Conservation (phyloP, 2,329 filamentous ascomycete species). For the Colletotrichum abscissum region DNA sequence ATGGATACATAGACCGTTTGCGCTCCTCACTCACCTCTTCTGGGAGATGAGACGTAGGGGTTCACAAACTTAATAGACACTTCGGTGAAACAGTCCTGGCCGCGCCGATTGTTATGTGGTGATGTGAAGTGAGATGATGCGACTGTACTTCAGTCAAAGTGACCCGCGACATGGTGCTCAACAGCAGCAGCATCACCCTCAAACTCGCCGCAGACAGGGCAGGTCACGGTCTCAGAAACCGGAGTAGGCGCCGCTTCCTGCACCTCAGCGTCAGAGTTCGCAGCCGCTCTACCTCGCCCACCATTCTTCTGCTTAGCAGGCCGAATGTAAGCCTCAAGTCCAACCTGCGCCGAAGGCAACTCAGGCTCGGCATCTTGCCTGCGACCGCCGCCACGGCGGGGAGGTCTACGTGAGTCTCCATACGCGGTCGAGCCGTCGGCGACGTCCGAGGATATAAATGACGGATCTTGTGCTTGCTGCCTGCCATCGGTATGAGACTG, state of each 20-base stretch:
- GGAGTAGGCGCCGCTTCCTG: background rate
- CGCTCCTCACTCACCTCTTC: background rate
- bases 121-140: background rate
- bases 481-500: slow-evolving; percentile 64
- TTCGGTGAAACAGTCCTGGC: background rate
- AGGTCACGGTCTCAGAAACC: slow-evolving; percentile 49
- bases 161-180: slow-evolving; percentile 72
- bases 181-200: slow-evolving; percentile 77
- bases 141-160: slow-evolving; percentile 52
- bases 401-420: background rate
- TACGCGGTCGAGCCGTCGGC: background rate
- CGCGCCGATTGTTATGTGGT: background rate
- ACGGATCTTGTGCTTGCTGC: background rate
- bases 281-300: background rate
- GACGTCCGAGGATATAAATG: background rate
- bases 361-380: slow-evolving; percentile 32
- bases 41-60: background rate
- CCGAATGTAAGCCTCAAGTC: slow-evolving; percentile 63
- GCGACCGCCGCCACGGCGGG: slow-evolving; percentile 17
- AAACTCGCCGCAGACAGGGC: slow-evolving; percentile 75
- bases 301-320: slow-evolving; percentile 37
- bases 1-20: background rate
- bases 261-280: background rate
- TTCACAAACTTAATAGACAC: background rate
- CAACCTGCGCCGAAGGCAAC: slow-evolving; percentile 25